Percentiles rank a stretch among this genome's conserved stretches.
phyloP scores from a whole-genome alignment of 2,329 filamentous ascomycete species.

The Claviceps pazoutovae region DNA sequence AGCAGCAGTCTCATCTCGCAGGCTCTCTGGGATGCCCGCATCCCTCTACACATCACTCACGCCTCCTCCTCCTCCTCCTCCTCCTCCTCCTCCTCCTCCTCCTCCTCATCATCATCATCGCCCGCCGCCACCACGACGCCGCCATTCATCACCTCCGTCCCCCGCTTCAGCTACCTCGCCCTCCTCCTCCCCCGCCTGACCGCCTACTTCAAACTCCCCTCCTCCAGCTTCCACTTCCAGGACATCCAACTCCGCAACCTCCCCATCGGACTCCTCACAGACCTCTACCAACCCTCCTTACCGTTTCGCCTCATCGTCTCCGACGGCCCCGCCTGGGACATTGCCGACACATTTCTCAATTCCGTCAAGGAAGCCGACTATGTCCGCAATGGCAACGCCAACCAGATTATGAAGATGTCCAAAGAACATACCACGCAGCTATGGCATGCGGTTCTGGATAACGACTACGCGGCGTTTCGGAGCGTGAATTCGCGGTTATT shows the following conservation, averaged over 20 bases:
- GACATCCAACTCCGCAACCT: constrained; percentile 39
- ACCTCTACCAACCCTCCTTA: constrained; percentile 40
- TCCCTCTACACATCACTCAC: constrained; percentile 43
- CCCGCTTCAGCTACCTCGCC: constrained; percentile 46
- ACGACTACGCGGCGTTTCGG: constrained; percentile 60
- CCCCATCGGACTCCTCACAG: constrained; percentile 38
- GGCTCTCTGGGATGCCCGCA: constrained; percentile 38
- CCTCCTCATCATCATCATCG: neutral
- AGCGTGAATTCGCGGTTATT: constrained; percentile 66
- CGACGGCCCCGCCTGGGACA: constrained; percentile 44
- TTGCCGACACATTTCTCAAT: constrained; percentile 49
- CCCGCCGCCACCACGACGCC: constrained; percentile 15
- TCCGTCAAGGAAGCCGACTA: constrained; percentile 67
- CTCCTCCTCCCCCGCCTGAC: constrained; percentile 41
- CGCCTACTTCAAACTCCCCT: constrained; percentile 37
- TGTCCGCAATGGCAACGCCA: constrained; percentile 73
- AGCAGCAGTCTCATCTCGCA: constrained; percentile 22
- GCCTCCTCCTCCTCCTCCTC: constrained; percentile 28
- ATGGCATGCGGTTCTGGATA: constrained; percentile 68
- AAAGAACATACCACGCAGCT: constrained; percentile 71
- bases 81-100: constrained; percentile 24
- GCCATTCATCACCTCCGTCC: constrained; percentile 39
- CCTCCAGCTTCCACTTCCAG: constrained; percentile 46
- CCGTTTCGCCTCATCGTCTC: constrained; percentile 42
- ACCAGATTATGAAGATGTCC: constrained; percentile 78